Conservation (phyloP, 2,329 filamentous ascomycete genomes). For the Xylogone sp. region DNA sequence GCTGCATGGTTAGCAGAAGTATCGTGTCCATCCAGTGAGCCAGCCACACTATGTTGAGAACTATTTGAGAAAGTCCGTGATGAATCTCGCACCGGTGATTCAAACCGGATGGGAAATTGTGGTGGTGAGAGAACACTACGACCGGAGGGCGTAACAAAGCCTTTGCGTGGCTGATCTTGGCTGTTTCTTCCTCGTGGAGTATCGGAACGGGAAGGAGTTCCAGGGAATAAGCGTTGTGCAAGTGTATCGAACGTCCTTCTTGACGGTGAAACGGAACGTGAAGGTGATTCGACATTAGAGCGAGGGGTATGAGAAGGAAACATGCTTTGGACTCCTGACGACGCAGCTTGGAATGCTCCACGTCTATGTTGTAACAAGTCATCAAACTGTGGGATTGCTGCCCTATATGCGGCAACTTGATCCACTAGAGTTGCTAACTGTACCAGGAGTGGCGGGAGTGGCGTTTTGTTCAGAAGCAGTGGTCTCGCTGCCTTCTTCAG, state of each 20-base stretch:
- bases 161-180: slow-evolving; percentile 18
- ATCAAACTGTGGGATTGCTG: slow-evolving; percentile 67
- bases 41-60: slow-evolving; percentile 14
- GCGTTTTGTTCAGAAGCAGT: slow-evolving; percentile 48
- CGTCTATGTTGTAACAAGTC: slow-evolving; percentile 64
- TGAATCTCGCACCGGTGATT: slow-evolving; percentile 17
- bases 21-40: slow-evolving; percentile 4
- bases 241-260: slow-evolving; percentile 56
- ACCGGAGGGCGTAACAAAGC: slow-evolving; percentile 18
- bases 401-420: slow-evolving; percentile 59
- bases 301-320: slow-evolving; percentile 34
- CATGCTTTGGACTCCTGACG: slow-evolving; percentile 30
- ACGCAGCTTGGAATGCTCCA: slow-evolving; percentile 59
- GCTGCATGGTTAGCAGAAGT: slow-evolving; percentile 44
- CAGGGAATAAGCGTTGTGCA: slow-evolving; percentile 53
- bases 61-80: slow-evolving; percentile 23
- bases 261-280: slow-evolving; percentile 47
- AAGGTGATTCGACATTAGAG: slow-evolving; percentile 38
- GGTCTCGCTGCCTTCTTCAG: slow-evolving; percentile 49
- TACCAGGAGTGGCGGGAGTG: slow-evolving; percentile 50
- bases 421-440: slow-evolving; percentile 58
- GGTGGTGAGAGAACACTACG: slow-evolving; percentile 15
- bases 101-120: slow-evolving; percentile 18
- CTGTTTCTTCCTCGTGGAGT: slow-evolving; percentile 26
- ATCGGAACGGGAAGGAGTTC: slow-evolving; percentile 24